Evolutionary conservation across 108 stramenopile genomes (phyloP).

Genomic region (Skeletonema marinoi): DNA sequence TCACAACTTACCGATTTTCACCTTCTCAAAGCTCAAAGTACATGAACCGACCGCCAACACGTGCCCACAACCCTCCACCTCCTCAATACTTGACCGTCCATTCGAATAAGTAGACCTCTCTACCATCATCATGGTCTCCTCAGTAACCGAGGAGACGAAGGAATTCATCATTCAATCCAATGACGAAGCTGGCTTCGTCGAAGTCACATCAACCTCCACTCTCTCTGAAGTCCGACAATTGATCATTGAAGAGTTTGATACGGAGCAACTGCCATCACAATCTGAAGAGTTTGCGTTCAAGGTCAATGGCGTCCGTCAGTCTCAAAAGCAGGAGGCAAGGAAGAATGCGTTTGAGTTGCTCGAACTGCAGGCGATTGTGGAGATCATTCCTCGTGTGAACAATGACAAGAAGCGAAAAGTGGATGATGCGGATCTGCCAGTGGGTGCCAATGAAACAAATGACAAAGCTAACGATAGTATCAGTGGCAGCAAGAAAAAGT

Average conservation of each 20-base stretch:
- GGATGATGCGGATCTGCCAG: not conserved
- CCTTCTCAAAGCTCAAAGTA: too few species aligned
- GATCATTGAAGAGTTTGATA: slow-evolving; percentile 43
- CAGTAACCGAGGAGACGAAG: not conserved
- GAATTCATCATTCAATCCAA: slow-evolving; percentile 27
- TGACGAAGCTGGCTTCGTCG: slow-evolving; percentile 11
- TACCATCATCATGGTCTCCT: not conserved
- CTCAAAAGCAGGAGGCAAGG: slow-evolving; percentile 37
- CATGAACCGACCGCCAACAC: too few species aligned
- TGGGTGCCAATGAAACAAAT: not conserved
- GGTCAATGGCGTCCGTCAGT: slow-evolving; percentile 25
- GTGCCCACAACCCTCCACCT: too few species aligned
- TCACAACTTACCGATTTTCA: too few species aligned
- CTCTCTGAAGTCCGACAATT: slow-evolving; percentile 26
- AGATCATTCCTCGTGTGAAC: slow-evolving; percentile 7
- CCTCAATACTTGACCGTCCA: too few species aligned
- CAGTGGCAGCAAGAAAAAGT: not conserved
- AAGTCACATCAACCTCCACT: slow-evolving; percentile 12
- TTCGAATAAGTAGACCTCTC: not conserved
- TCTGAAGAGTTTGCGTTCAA: slow-evolving; percentile 21
- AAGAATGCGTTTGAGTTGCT: slow-evolving; percentile 34
- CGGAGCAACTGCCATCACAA: slow-evolving; percentile 21
- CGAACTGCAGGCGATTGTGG: not conserved
- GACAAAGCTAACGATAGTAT: not conserved
- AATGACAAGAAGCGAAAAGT: not conserved